Evolutionary conservation across 83 land plant species (phyloP), one percentile per base, ranked within the genome.

Genomic region (Picea abies): DNA sequence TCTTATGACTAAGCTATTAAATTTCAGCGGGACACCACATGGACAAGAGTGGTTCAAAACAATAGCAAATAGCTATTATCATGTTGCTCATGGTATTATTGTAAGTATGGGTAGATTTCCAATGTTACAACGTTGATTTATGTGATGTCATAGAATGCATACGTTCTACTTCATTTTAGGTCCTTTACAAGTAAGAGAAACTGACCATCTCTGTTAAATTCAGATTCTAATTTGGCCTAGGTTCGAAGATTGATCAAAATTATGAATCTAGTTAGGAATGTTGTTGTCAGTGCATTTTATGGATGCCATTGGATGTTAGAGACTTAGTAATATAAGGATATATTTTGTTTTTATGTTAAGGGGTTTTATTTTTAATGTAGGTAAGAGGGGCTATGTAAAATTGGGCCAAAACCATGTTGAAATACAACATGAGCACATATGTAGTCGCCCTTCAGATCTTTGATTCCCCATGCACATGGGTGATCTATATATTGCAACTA

Each of bases 391-490:
- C n/a, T 86, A 14, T 94, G 96, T 79, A 79, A 84, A 44, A 84
- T 88, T 22, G 89, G 90, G 71, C 87, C 88, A 20, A 78, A 5
- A 83, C 86, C 26, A 5, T 83, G 29, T 68, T 81, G 58, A 88
- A 94, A 65, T 92, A 86, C 84, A 84, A 81, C 78, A 88, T 62
- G 97, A 94, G 84, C 95, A 91, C 79, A 84, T 94, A 35, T 94
- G 97, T 76, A 95, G 95, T 22, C 76, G 97, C 63, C 97, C 95
- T 49, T 68, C 91, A 77, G 96, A 93, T 20, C 90, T 93, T 92
- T 83, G 96, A 37, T 94, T 94, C 81, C 78, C 4, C 12, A 10
- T 3, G 65, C 88, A 83, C 78, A 93, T 89, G 15, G 95, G 95
- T 23, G 92, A 94, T 39, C 64, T 94, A 35, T 94, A 91, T 75